Base-by-base conservation (phyloP, 2,329 filamentous ascomycete genomes). In the Penicillium polonicum region DNA sequence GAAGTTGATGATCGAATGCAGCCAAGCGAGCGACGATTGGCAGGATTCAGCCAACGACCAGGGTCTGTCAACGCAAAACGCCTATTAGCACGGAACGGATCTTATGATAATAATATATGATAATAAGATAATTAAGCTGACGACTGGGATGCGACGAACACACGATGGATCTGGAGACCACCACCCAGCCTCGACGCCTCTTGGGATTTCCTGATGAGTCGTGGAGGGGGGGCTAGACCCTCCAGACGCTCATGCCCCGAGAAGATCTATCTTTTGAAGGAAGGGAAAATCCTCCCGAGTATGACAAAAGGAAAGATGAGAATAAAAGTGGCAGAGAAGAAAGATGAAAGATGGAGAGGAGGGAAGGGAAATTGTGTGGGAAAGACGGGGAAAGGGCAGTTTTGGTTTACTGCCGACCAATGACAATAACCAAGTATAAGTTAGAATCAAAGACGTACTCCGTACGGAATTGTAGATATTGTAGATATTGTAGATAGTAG, bases 201-300 rank as follows among this genome's bases (percentile, higher is more conserved):
- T 51, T 52, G 25, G 38, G 33, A 31, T 42, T 44, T 36, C 48
- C 51, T 46, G 36, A 50, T 53, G 33, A 49, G 59, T 60, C 61
- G 59, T 60, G 50, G 61, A 60, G 60, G 65, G 65, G 61, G 65
- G 68, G 66, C 64, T 68, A 71, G 68, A 70, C 69, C 68, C 65
- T 70, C 68, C 65, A 62, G 60, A 65, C 65, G 62, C 68, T 70
- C 69, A 70, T 70, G 66, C 66, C 65, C 68, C 63, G 62, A 61
- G 39, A 57, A 46, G 38, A 48, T 58, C 55, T 57, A 58, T 63
- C 52, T 43, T 33, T 57, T 44, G 54, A 57, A 52, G 52, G 45
- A 57, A 52, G 51, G 46, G 23, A 31, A 36, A 29, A 41, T 55
- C 39, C 38, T 23, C 48, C 33, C 41, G 23, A 12, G 45, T 38